A percentile compares a stretch with the other conserved stretches of the same genome.
phyloP scores from a whole-genome alignment of 2,329 filamentous ascomycete genomes.

The Phaeosphaeria sp. region DNA sequence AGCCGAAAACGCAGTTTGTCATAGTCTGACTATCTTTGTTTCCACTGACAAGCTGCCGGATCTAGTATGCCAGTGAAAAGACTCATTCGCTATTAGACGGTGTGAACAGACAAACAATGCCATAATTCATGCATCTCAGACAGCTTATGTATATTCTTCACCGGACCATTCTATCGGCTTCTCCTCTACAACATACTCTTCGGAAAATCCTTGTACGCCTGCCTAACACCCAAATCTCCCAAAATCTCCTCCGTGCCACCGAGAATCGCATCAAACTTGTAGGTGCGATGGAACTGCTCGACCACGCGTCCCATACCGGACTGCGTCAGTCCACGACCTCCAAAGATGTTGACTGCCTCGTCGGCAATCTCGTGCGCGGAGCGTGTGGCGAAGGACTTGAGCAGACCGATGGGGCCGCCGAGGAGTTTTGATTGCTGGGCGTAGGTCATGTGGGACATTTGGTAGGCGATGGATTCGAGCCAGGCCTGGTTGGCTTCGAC shows the following conservation, averaged over 20 bases:
- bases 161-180: too few relatives aligned
- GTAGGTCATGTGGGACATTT: conserved; percentile 88
- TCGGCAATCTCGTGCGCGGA: conserved; percentile 84
- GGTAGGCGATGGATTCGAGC: conserved; percentile 84
- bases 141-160: too few relatives aligned
- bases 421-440: conserved; percentile 75
- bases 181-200: conserved; percentile 86
- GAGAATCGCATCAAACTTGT: conserved; percentile 72
- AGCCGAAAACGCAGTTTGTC: too few relatives aligned
- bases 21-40: too few relatives aligned
- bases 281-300: conserved; percentile 83
- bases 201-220: conserved; percentile 84
- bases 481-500: conserved; percentile 84
- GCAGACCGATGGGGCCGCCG: conserved; percentile 79
- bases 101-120: too few relatives aligned
- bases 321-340: conserved; percentile 80
- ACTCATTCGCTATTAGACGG: too few relatives aligned
- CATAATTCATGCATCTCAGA: too few relatives aligned
- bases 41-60: too few relatives aligned
- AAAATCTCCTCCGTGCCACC: conserved; percentile 86
- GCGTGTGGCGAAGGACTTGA: conserved; percentile 80
- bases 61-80: too few relatives aligned
- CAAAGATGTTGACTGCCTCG: conserved; percentile 85
- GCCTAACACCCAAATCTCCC: conserved; percentile 79
- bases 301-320: conserved; percentile 82